Percentiles rank a stretch among this genome's conserved stretches.
phyloP scores from a whole-genome alignment of 257 asterid species.

The Ajuga chamaepitys region DNA sequence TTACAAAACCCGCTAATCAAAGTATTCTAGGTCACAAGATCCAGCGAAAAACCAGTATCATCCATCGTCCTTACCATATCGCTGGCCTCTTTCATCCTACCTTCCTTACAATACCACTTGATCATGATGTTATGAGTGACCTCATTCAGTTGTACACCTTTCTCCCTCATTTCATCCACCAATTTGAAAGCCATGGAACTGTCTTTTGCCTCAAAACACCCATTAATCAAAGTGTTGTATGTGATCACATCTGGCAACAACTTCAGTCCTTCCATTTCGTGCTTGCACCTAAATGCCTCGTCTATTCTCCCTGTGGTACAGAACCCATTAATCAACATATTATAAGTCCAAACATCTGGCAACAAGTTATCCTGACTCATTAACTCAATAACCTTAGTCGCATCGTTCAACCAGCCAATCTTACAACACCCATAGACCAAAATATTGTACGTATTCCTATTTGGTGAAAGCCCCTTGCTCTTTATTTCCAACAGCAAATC shows the following conservation, averaged over 20 bases:
- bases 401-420: conserved; percentile 76
- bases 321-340: conserved; percentile 61
- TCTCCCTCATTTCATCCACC: conserved; percentile 60
- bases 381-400: conserved; percentile 54
- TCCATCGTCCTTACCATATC: conserved; percentile 48
- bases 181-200: conserved; percentile 41
- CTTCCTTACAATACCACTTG: conserved; percentile 73
- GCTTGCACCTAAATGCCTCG: conserved; percentile 59
- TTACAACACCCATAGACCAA: conserved; percentile 73
- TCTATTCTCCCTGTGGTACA: conserved; percentile 52
- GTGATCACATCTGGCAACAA: conserved; percentile 72
- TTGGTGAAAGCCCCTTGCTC: conserved; percentile 50
- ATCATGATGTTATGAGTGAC: conserved; percentile 67
- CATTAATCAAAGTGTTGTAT: conserved; percentile 69
- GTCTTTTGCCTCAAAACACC: conserved; percentile 42
- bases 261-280: conserved; percentile 56
- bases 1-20: conserved; percentile 58
- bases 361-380: conserved; percentile 51
- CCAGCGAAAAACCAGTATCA: conserved; percentile 51
- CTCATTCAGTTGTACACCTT: conserved; percentile 44
- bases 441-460: conserved; percentile 57
- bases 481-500: conserved; percentile 67
- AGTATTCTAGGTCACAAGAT: conserved; percentile 68
- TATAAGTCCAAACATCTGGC: conserved; percentile 74
- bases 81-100: conserved; percentile 60